A percentile compares a stretch with the other conserved stretches of the same genome.
These are phyloP conservation scores for Aspergillus terreus DNA, from an alignment of 2,329 filamentous ascomycete species.

Conservation along the genomic window DNA sequence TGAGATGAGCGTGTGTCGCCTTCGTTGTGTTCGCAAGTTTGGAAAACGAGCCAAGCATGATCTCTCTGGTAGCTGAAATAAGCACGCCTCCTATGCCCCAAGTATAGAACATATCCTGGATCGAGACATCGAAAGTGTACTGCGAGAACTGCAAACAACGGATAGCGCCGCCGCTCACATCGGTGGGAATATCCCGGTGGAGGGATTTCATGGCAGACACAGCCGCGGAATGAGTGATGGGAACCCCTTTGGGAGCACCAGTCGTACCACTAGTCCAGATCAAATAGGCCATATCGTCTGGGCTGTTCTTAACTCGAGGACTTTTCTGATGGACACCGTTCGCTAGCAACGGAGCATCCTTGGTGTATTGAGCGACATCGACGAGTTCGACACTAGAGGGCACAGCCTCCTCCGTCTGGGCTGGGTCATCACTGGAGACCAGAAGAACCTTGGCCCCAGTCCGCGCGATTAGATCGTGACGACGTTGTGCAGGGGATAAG, in stretches of 20 bases:
- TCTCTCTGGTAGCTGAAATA: constrained; percentile 24
- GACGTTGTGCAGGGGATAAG: constrained; percentile 35
- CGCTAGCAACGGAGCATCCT: not conserved
- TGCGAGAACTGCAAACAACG: constrained; percentile 37
- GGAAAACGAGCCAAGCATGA: constrained; percentile 27
- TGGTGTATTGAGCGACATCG: constrained; percentile 23
- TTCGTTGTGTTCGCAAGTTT: constrained; percentile 22
- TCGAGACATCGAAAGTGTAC: constrained; percentile 40
- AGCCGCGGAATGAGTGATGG: constrained; percentile 34
- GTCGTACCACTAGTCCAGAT: constrained; percentile 40
- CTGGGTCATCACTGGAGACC: constrained; percentile 19
- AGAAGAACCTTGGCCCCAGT: constrained; percentile 30
- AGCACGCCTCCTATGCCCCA: constrained; percentile 26
- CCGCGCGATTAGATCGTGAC: constrained; percentile 36
- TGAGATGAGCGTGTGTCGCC: constrained; percentile 30
- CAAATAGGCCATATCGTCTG: constrained; percentile 30
- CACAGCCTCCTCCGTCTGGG: constrained; percentile 21
- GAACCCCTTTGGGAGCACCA: constrained; percentile 38
- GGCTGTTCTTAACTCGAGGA: constrained; percentile 3
- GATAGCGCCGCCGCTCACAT: constrained; percentile 22
- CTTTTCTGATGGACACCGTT: not conserved
- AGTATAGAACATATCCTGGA: constrained; percentile 32
- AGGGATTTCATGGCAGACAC: constrained; percentile 35
- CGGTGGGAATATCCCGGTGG: constrained; percentile 26
- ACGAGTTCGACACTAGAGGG: constrained; percentile 25